Base-by-base conservation (phyloP, 2,329 filamentous ascomycete genomes). In the Venturia aucupariae region DNA sequence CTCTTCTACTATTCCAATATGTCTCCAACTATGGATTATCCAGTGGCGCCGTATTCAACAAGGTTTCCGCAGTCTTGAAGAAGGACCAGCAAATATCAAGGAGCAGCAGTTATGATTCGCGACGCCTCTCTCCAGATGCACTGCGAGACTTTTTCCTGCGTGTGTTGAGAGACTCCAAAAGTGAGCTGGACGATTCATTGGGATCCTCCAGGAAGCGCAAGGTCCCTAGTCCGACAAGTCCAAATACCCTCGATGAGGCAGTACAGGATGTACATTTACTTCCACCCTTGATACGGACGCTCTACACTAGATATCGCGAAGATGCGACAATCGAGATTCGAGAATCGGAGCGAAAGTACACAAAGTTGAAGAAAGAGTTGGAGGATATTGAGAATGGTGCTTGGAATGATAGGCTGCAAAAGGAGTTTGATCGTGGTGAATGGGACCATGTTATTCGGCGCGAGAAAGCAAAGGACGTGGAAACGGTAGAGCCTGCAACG, bases 1-100 rank as follows among this genome's bases (percentile, higher is more conserved):
- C 88, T 72, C 83, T 95, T 67, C 84, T 94, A 69, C 83, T 96
- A 72, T 93, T 94, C 78, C 90, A 93, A 77, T 88, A 87, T 67
- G 82, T 95, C 68, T 82, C 86, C 69, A 80, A 81, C 69, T 82
- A 89, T 75, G 89, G 89, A 72, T 79, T 86, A 68, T 83, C 86
- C 68, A 79, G 85, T 62, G 27, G 27, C 27, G 75, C 81, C 67
- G 85, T 84, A 73, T 94, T 95, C 77, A 78, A 79, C 71, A 82
- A 81, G 69, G 90, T 94, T 67, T 92, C 91, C 65, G 83, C 89
- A 68, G 78, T 87, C 66, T 84, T 97, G 67, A 87, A 84, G 75
- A 86, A 82, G 71, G 92, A 95, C 74, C 80, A 84, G 22, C 81
- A 91, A 67, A 81, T 97, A 73, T 86, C 84, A 70, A 82, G 86